Evolutionary conservation across 1,284 basidiomycete genomes (phyloP).

Genomic region (Ceratobasidium sp.): DNA sequence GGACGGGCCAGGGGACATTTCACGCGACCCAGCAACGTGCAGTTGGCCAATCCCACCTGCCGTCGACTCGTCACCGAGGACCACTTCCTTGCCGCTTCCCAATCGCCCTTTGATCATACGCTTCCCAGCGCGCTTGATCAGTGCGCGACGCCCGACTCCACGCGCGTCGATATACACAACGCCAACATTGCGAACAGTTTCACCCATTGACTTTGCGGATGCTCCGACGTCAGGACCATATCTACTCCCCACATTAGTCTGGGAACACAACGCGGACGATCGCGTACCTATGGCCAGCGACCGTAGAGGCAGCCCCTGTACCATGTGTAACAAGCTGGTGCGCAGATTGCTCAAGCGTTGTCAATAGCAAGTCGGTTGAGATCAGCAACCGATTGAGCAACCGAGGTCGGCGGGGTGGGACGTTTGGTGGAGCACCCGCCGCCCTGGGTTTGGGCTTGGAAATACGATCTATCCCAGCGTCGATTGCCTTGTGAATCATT

Average conservation of each 20-base stretch:
- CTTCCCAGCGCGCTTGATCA: conserved; percentile 71
- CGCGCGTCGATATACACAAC: conserved; percentile 80
- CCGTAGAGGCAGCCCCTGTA: conserved; percentile 65
- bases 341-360: conserved; percentile 74
- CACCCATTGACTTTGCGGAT: conserved; percentile 67
- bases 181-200: conserved; percentile 72
- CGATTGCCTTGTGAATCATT: conserved; percentile 71
- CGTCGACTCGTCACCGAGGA: conserved; percentile 45
- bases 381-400: conserved; percentile 65
- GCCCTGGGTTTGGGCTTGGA: conserved; percentile 24
- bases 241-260: conserved; percentile 53
- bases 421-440: conserved; percentile 48
- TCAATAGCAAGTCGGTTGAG: conserved; percentile 77
- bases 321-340: conserved; percentile 69
- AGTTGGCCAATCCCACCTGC: conserved; percentile 30
- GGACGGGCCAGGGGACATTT: conserved; percentile 13
- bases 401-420: conserved; percentile 50
- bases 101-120: conserved; percentile 62
- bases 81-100: conserved; percentile 48
- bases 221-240: conserved; percentile 74
- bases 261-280: conserved; percentile 23
- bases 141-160: conserved; percentile 73
- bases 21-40: neutral
- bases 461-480: conserved; percentile 57
- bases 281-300: conserved; percentile 69